A percentile compares a stretch with the other conserved stretches of the same genome.
Conservation (phyloP, 179 eudicot species). For the Silene coronaria region DNA sequence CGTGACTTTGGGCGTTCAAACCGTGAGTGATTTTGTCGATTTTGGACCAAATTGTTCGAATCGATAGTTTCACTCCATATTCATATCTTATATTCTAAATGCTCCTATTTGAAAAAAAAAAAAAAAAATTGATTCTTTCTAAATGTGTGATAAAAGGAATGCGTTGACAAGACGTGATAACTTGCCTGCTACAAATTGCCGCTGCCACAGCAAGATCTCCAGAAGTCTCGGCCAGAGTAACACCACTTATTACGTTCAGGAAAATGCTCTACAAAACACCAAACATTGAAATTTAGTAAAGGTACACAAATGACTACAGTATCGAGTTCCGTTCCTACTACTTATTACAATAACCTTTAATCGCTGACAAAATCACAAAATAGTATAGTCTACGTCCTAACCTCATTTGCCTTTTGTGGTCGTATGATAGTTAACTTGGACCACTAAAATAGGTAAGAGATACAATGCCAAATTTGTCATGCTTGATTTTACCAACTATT, state of each 20-base stretch:
- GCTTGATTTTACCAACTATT: neutral
- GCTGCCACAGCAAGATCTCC: constrained; percentile 98
- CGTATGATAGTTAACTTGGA: neutral
- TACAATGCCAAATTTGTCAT: neutral
- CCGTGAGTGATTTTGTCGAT: too few relatives aligned
- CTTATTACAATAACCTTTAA: neutral
- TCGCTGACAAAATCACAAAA: neutral
- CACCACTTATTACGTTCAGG: constrained; percentile 80
- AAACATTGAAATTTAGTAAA: neutral
- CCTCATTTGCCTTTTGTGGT: neutral
- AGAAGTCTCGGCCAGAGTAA: constrained; percentile 63
- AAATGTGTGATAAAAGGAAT: neutral
- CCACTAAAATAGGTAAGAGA: neutral
- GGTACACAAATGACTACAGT: neutral
- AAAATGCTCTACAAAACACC: constrained; percentile 46
- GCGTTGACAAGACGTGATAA: constrained; percentile 11
- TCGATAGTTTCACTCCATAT: too few relatives aligned
- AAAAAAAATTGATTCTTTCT: neutral
- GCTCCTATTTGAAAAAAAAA: neutral
- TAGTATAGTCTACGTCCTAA: neutral
- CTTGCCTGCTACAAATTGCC: constrained; percentile 97
- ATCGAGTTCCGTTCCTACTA: neutral
- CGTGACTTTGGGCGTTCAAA: too few relatives aligned
- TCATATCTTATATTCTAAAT: too few relatives aligned
- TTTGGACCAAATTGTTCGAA: too few relatives aligned